phyloP scores from a whole-genome alignment of 148 eudicot species.

The Linanthus parryae region DNA sequence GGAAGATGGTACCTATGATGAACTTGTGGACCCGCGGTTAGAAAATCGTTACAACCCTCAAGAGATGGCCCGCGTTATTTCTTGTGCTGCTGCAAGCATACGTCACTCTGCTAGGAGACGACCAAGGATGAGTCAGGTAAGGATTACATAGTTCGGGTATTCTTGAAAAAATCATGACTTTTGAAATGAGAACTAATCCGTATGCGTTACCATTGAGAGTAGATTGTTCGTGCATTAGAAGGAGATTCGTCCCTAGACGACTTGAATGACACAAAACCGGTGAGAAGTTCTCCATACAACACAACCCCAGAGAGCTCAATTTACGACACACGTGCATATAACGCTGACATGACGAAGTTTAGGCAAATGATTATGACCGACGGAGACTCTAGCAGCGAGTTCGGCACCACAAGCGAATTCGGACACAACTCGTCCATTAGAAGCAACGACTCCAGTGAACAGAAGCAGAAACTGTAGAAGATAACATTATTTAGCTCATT shows the following conservation, averaged over 20 bases:
- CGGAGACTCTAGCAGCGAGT: slow-evolving; percentile 26
- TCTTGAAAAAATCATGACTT: background rate
- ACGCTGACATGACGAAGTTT: slow-evolving; percentile 55
- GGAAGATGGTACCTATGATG: slow-evolving; percentile 39
- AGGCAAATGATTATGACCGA: slow-evolving; percentile 44
- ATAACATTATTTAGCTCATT: too few species aligned
- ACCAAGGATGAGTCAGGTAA: slow-evolving; percentile 74
- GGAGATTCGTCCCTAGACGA: slow-evolving; percentile 64
- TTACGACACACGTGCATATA: slow-evolving; percentile 49
- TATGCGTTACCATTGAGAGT: too few species aligned
- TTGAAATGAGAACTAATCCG: background rate
- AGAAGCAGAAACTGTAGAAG: background rate
- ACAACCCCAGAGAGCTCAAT: slow-evolving; percentile 8
- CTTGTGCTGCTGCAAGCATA: slow-evolving; percentile 62
- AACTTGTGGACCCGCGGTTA: slow-evolving; percentile 48
- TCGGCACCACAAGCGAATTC: slow-evolving; percentile 19
- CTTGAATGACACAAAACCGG: slow-evolving; percentile 33
- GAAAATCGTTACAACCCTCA: slow-evolving; percentile 30
- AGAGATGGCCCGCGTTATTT: slow-evolving; percentile 52
- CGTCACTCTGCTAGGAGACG: slow-evolving; percentile 66
- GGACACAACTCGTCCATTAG: slow-evolving; percentile 20
- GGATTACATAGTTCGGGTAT: too few species aligned
- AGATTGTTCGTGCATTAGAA: slow-evolving; percentile 72
- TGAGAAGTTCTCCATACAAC: slow-evolving; percentile 11
- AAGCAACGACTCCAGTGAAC: slow-evolving; percentile 18